Conservation (phyloP, 441 rosid species). For the Pelargonium myrrhifolium region DNA sequence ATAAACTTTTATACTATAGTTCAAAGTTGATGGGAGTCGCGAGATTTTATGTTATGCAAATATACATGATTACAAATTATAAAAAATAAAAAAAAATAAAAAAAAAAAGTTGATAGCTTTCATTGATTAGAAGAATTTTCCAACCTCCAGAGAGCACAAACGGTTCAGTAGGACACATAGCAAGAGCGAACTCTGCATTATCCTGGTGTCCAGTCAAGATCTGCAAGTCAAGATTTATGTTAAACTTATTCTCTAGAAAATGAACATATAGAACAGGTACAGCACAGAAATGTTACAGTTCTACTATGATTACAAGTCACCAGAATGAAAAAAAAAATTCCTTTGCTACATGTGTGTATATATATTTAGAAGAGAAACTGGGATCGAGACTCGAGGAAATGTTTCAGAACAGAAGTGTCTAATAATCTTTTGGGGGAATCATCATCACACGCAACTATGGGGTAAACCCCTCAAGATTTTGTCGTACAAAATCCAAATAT, state of each 20-base stretch:
- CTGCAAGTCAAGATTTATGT: constrained; percentile 36
- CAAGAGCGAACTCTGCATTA: constrained; percentile 98
- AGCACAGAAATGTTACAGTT: background rate
- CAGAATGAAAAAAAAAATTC: too few species aligned
- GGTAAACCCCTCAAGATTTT: too few species aligned
- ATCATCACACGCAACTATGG: too few species aligned
- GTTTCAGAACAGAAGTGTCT: too few species aligned
- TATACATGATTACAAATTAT: background rate
- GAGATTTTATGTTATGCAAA: background rate
- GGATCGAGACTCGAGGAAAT: too few species aligned
- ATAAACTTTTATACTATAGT: too few species aligned
- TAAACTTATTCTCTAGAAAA: background rate
- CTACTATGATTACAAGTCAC: background rate
- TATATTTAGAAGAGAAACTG: too few species aligned
- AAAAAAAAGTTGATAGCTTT: background rate
- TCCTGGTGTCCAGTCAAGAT: constrained; percentile 94
- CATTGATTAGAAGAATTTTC: background rate
- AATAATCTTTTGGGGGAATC: too few species aligned
- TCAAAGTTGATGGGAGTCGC: background rate
- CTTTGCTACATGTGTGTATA: too few species aligned
- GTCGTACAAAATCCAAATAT: too few species aligned
- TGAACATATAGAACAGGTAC: background rate
- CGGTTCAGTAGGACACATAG: constrained; percentile 95
- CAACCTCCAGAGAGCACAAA: constrained; percentile 96
- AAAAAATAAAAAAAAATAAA: too few species aligned